phyloP scores from a whole-genome alignment of 768 basidiomycete species.

The Sistotremastrum niveocremeum region DNA sequence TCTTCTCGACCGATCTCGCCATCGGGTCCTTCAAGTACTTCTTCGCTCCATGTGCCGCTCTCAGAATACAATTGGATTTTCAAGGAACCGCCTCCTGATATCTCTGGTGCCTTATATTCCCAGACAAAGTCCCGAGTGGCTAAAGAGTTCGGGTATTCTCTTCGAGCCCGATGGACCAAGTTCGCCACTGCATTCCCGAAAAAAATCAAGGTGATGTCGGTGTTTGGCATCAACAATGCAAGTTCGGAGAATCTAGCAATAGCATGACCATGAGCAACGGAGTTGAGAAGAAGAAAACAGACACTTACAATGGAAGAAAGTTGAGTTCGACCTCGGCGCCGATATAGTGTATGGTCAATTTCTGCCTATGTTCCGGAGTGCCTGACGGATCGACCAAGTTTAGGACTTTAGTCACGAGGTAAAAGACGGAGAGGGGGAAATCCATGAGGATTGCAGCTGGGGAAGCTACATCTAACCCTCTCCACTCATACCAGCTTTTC shows the following conservation, averaged over 20 bases:
- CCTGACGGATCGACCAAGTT: constrained; percentile 15
- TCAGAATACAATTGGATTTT: constrained; percentile 22
- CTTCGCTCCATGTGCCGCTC: constrained; percentile 15
- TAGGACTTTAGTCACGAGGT: constrained; percentile 23
- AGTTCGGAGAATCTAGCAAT: constrained; percentile 29
- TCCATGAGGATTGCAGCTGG: constrained; percentile 32
- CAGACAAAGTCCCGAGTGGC: constrained; percentile 19
- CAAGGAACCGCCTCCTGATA: constrained; percentile 25
- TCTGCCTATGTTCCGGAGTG: constrained; percentile 12
- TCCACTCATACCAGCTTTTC: constrained; percentile 33
- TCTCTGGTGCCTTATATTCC: constrained; percentile 22
- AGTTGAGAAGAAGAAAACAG: neutral
- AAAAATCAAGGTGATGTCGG: constrained; percentile 29
- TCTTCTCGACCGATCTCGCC: neutral
- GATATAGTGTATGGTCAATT: constrained; percentile 23
- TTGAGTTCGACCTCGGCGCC: constrained; percentile 28
- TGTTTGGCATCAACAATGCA: constrained; percentile 30
- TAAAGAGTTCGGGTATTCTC: constrained; percentile 13
- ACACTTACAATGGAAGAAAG: constrained; percentile 27
- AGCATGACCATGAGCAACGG: neutral
- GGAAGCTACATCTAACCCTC: constrained; percentile 27
- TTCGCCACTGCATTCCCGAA: constrained; percentile 23
- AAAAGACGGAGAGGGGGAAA: constrained; percentile 28
- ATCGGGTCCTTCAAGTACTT: constrained; percentile 8
- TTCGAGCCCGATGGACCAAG: constrained; percentile 19